These are phyloP conservation scores for Hericium alpestre DNA, from an alignment of 768 basidiomycete species.

Conservation along the genomic window DNA sequence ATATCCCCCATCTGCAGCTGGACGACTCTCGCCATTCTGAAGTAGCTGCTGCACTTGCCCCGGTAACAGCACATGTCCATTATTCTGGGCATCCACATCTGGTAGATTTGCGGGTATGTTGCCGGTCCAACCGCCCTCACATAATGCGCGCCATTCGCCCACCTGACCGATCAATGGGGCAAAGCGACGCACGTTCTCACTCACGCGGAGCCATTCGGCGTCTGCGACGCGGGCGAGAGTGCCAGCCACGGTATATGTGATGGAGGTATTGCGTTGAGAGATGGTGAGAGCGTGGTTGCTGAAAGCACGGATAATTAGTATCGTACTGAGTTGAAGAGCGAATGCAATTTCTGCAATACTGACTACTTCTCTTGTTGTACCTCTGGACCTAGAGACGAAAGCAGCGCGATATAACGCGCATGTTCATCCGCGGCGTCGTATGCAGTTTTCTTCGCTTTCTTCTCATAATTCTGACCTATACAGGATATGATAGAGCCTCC, in stretches of 20 bases:
- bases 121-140: conserved; percentile 67
- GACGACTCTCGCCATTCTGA: no score
- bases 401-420: conserved; percentile 63
- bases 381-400: conserved; percentile 63
- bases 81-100: conserved; percentile 15
- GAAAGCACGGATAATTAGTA: not conserved
- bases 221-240: conserved; percentile 65
- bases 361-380: conserved; percentile 75
- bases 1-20: no score
- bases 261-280: conserved; percentile 47
- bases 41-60: no score
- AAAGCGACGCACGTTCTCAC: conserved; percentile 60
- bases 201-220: conserved; percentile 63
- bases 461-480: conserved; percentile 63
- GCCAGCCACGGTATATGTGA: conserved; percentile 53
- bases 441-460: conserved; percentile 66
- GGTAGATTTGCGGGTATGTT: conserved; percentile 34
- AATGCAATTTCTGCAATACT: conserved; percentile 18
- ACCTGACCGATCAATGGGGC: conserved; percentile 60
- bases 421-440: conserved; percentile 65
- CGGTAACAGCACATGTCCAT: not conserved
- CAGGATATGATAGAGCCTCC: not conserved
- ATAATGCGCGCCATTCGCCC: conserved; percentile 61
- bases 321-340: not conserved
- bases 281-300: conserved; percentile 61